Percentiles rank a stretch among this genome's conserved stretches.
phyloP scores from a whole-genome alignment of 176 grass and related monocot genomes.

The Carex pumila region DNA sequence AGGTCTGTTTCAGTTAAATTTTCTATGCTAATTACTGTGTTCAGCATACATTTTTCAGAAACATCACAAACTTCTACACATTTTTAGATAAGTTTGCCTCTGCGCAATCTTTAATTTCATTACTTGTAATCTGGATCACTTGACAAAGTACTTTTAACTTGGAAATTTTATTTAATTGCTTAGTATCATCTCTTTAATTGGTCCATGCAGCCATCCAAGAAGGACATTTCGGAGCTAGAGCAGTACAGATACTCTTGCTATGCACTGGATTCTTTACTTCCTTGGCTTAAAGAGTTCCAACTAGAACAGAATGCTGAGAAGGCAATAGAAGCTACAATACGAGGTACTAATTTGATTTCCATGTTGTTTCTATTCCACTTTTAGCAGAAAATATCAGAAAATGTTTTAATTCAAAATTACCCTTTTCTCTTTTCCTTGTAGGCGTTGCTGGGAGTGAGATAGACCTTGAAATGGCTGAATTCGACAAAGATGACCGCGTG shows the following conservation, averaged over 20 bases:
- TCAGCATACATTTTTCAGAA: neutral
- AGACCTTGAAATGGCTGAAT: constrained; percentile 41
- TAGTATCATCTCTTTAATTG: neutral
- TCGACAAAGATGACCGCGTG: constrained; percentile 40
- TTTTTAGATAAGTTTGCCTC: neutral
- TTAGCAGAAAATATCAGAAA: neutral
- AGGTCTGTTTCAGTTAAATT: constrained; percentile 25
- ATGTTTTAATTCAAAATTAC: neutral
- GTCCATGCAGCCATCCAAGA: constrained; percentile 38
- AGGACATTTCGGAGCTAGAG: constrained; percentile 38
- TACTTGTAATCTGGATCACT: neutral
- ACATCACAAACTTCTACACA: neutral
- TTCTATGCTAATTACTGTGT: constrained; percentile 1
- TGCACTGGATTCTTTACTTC: constrained; percentile 36
- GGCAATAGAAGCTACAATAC: constrained; percentile 58
- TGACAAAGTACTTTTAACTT: neutral
- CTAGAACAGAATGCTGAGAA: constrained; percentile 52
- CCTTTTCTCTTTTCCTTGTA: constrained; percentile 8
- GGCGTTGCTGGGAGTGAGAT: constrained; percentile 34
- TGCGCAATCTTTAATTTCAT: neutral
- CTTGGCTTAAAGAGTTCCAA: constrained; percentile 53
- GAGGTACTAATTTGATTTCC: constrained; percentile 33
- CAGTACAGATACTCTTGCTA: constrained; percentile 34
- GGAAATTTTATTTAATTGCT: neutral
- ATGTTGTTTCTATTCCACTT: neutral